These are phyloP conservation scores for Trichosporon sp. DNA, from an alignment of 1,284 basidiomycete species.

Conservation along the genomic window DNA sequence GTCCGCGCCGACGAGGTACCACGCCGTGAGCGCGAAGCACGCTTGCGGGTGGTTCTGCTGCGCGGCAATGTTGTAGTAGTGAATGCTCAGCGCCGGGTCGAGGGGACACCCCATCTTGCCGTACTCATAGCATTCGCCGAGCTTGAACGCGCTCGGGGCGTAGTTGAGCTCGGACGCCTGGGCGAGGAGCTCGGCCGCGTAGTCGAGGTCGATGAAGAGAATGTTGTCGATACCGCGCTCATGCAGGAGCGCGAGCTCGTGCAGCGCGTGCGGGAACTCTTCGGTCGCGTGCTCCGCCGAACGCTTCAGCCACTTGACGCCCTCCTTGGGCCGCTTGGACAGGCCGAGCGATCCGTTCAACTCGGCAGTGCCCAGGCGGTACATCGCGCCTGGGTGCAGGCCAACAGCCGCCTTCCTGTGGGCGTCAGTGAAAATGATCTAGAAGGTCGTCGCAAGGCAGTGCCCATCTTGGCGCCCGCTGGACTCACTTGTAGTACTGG, in stretches of 20 bases:
- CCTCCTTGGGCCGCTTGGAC: slow-evolving; percentile 85
- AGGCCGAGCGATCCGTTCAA: slow-evolving; percentile 93
- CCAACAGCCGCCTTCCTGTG: slow-evolving; percentile 83
- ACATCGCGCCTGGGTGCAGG: slow-evolving; percentile 92
- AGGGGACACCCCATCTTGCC: slow-evolving; percentile 99
- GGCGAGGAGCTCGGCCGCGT: slow-evolving; percentile 89
- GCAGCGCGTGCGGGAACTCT: slow-evolving; percentile 93
- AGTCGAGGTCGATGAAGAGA: slow-evolving; percentile 93
- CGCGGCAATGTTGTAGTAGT: slow-evolving; percentile 99
- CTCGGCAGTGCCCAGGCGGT: slow-evolving; percentile 92
- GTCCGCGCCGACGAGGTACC: slow-evolving; percentile 98
- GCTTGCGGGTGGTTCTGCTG: slow-evolving; percentile 96
- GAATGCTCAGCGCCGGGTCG: slow-evolving; percentile 93
- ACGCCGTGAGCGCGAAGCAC: slow-evolving; percentile 96
- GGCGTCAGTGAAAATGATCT: neutral
- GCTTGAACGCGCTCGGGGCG: slow-evolving; percentile 90
- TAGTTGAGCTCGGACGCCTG: slow-evolving; percentile 95
- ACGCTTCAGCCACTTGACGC: slow-evolving; percentile 97
- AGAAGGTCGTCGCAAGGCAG: neutral
- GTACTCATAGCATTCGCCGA: slow-evolving; percentile 99
- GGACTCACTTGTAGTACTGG: slow-evolving; percentile 73
- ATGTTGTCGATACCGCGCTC: slow-evolving; percentile 96
- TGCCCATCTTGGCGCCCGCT: neutral
- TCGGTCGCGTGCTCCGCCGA: slow-evolving; percentile 91
- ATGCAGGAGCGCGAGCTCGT: slow-evolving; percentile 91